Evolutionary conservation across 2,329 filamentous ascomycete species (phyloP).

Genomic region (Colletotrichum sp.): DNA sequence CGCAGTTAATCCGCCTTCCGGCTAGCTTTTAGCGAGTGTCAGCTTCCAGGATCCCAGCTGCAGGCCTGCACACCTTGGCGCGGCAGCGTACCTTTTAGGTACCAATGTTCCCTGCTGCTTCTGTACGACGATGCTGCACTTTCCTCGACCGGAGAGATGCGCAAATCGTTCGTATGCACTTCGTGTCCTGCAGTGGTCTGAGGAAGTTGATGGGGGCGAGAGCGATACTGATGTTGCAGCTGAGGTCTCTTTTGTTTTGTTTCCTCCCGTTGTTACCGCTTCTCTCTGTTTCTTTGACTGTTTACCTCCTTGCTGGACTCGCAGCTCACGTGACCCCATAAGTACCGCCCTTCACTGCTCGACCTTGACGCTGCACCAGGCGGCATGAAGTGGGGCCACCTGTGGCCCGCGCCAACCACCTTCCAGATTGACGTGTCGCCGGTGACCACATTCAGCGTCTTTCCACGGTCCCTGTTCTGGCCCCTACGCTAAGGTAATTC

Average conservation of each 20-base stretch:
- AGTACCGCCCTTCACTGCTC: not conserved
- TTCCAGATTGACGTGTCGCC: not conserved
- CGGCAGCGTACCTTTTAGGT: not conserved
- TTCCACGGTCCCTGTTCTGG: not conserved
- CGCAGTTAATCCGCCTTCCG: slow-evolving; percentile 22
- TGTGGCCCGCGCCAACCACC: slow-evolving; percentile 3
- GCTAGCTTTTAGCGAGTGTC: slow-evolving; percentile 13
- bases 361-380: not conserved
- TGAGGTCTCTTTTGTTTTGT: not conserved
- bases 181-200: not conserved
- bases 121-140: not conserved
- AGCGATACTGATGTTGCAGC: not conserved
- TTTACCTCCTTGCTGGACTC: not conserved
- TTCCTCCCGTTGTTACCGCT: not conserved
- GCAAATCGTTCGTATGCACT: not conserved
- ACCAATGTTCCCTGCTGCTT: not conserved
- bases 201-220: not conserved
- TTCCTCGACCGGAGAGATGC: not conserved
- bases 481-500: not conserved
- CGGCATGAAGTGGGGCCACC: not conserved
- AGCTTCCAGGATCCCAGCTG: slow-evolving; percentile 18
- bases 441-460: not conserved
- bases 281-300: not conserved
- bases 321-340: not conserved
- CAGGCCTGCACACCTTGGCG: slow-evolving; percentile 3